Base-by-base conservation (phyloP, 495 filamentous ascomycete species). In the Jackrogersella minutella region DNA sequence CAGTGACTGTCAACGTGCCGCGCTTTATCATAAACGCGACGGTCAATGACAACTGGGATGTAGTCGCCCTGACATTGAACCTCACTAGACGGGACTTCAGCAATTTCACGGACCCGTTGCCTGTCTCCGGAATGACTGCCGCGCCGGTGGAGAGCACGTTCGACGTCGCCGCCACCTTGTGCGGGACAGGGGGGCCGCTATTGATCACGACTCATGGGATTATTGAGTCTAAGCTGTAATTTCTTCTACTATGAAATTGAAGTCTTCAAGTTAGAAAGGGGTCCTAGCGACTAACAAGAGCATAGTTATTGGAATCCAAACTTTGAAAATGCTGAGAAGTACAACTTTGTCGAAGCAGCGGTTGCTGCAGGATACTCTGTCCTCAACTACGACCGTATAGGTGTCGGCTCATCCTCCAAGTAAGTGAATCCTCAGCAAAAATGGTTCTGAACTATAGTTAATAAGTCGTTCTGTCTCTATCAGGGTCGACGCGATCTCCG, bases 361-460 rank as follows among this genome's bases (percentile, higher is more conserved):
- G 74, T 86, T 34, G 78, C 80, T 8, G 57, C 74, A 31, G 83
- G 82, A 2, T 88, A 82, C 63, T 81, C 79, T 4, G 84, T 83
- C 5, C 77, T 88, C 39, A 77, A 75, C 11, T 85, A 82, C 31
- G 85, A 89, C 66, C 81, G 87, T 31, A 77, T 88, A 5, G 87
- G 86, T 3, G 77, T 88, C 9, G 85, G 84, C 28, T 82, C 80
- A 22, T 87, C 85, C 1, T 81, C 81, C 2, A 84, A 84, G 69
- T 72, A 61, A 49, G n/a, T 19, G 56, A 22, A 8, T 11, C 7
- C 6, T 10, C 17, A n/a, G 1, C 21, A 9, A 11, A 7, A 16
- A 19, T 3, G 4, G 14, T 22, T 16, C 3, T 9, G 9, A 41
- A 21, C 16, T 11, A 14, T 24, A 2, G 22, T 16, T 50, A 61